Conservation (phyloP, 2,329 filamentous ascomycete genomes). For the Plenodomus lindquistii region DNA sequence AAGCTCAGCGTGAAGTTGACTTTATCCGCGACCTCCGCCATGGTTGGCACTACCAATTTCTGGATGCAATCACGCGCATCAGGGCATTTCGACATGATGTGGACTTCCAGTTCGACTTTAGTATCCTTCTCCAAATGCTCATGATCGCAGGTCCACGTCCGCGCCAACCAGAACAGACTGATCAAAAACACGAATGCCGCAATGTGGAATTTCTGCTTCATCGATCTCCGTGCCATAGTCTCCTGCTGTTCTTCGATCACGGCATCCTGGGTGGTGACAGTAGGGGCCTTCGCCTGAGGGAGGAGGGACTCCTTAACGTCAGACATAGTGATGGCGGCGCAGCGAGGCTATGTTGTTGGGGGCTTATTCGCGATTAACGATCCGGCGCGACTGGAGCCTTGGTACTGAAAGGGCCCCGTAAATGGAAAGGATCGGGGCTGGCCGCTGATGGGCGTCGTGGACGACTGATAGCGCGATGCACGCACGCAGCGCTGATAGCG, state of each 20-base stretch:
- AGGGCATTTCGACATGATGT: constrained; percentile 94
- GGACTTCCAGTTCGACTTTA: constrained; percentile 80
- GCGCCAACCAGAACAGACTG: constrained; percentile 38
- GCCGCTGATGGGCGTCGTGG: constrained; percentile 12
- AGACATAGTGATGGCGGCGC: constrained; percentile 18
- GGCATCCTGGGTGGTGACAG: constrained; percentile 6
- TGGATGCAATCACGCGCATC: constrained; percentile 84
- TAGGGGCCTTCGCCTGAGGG: constrained; percentile 10
- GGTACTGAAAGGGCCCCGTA: not conserved
- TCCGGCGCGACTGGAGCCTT: not conserved
- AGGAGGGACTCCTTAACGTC: constrained; percentile 38
- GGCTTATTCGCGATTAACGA: not conserved
- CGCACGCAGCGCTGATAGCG: constrained; percentile 1
- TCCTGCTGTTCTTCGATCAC: not conserved
- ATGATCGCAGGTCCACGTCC: constrained; percentile 31
- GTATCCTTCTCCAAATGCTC: constrained; percentile 26
- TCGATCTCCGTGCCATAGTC: constrained; percentile 1
- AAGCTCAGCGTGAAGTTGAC: constrained; percentile 91
- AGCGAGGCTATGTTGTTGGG: not conserved
- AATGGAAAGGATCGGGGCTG: not conserved
- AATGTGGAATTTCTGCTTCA: constrained; percentile 27
- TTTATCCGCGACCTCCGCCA: constrained; percentile 79
- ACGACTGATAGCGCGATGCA: constrained; percentile 12
- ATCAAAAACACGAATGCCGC: constrained; percentile 31
- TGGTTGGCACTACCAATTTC: constrained; percentile 79